Conservation (phyloP, 176 grass and related monocot genomes). For the Elaeis guineensis region DNA sequence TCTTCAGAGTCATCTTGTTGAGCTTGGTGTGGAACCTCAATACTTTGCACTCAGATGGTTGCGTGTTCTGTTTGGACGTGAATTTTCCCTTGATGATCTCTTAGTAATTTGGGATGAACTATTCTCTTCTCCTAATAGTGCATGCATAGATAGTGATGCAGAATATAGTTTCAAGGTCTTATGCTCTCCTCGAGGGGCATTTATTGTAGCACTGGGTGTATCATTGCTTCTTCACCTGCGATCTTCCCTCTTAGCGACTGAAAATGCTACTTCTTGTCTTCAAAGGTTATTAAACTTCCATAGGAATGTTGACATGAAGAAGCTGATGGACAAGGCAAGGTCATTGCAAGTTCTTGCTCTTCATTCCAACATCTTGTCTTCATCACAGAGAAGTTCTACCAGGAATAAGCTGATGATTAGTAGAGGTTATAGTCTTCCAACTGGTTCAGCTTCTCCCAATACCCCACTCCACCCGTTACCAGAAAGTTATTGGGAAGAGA, state of each 20-base stretch:
- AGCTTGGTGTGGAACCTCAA: slow-evolving; percentile 87
- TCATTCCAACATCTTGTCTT: slow-evolving; percentile 41
- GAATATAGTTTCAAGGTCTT: slow-evolving; percentile 59
- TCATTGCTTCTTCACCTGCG: slow-evolving; percentile 95
- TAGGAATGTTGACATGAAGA: slow-evolving; percentile 53
- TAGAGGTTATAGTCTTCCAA: slow-evolving; percentile 29
- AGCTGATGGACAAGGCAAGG: slow-evolving; percentile 69
- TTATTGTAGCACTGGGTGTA: slow-evolving; percentile 74
- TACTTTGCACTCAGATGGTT: slow-evolving; percentile 96
- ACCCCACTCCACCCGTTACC: slow-evolving; percentile 44
- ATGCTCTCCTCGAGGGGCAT: slow-evolving; percentile 80
- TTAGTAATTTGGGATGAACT: slow-evolving; percentile 78
- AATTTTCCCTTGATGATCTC: slow-evolving; percentile 73
- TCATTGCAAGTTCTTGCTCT: slow-evolving; percentile 56
- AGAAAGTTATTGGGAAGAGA: slow-evolving; percentile 92
- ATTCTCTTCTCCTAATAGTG: slow-evolving; percentile 57
- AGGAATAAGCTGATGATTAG: slow-evolving; percentile 28
- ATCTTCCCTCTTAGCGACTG: slow-evolving; percentile 75
- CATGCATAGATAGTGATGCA: slow-evolving; percentile 29
- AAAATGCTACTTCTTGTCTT: slow-evolving; percentile 67
- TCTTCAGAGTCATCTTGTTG: slow-evolving; percentile 85
- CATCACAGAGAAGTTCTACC: slow-evolving; percentile 21
- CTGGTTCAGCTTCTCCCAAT: slow-evolving; percentile 32
- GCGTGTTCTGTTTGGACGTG: slow-evolving; percentile 86
- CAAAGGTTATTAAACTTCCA: slow-evolving; percentile 86